These are phyloP conservation scores for Trichoderma semiorbis DNA, from an alignment of 2,329 filamentous ascomycete genomes.

Conservation along the genomic window DNA sequence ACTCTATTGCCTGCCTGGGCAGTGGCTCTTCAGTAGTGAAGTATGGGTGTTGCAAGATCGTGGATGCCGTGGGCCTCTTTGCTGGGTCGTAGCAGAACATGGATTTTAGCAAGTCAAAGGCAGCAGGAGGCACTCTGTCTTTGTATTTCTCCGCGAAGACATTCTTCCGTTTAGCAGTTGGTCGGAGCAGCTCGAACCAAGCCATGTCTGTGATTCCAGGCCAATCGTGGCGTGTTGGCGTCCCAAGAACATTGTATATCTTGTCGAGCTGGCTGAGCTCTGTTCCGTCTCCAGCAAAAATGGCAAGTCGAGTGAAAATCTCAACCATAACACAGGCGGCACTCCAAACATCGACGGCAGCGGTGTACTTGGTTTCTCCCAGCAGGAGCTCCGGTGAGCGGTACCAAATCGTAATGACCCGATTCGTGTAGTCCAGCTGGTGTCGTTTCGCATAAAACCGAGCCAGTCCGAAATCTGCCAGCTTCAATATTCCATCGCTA, in stretches of 20 bases:
- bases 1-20: slow-evolving; percentile 77
- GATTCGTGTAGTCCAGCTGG: slow-evolving; percentile 94
- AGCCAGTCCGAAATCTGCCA: slow-evolving; percentile 93
- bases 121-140: slow-evolving; percentile 71
- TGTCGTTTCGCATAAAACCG: slow-evolving; percentile 93
- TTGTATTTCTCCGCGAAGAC: slow-evolving; percentile 81
- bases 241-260: slow-evolving; percentile 90
- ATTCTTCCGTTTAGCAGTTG: slow-evolving; percentile 67
- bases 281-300: slow-evolving; percentile 93
- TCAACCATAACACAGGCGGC: slow-evolving; percentile 95
- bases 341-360: slow-evolving; percentile 93
- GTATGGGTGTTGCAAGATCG: slow-evolving; percentile 83
- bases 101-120: slow-evolving; percentile 73
- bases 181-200: slow-evolving; percentile 91
- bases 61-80: slow-evolving; percentile 76
- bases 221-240: slow-evolving; percentile 81
- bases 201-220: slow-evolving; percentile 88
- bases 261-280: slow-evolving; percentile 95
- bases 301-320: slow-evolving; percentile 89
- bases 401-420: slow-evolving; percentile 99
- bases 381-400: slow-evolving; percentile 85
- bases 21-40: slow-evolving; percentile 78
- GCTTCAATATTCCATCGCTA: slow-evolving; percentile 81
- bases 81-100: slow-evolving; percentile 91
- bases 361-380: slow-evolving; percentile 85